A percentile compares a stretch with the other conserved stretches of the same genome.
Conservation (phyloP, 2,329 filamentous ascomycete species). For the Penicillium brevicompactum region DNA sequence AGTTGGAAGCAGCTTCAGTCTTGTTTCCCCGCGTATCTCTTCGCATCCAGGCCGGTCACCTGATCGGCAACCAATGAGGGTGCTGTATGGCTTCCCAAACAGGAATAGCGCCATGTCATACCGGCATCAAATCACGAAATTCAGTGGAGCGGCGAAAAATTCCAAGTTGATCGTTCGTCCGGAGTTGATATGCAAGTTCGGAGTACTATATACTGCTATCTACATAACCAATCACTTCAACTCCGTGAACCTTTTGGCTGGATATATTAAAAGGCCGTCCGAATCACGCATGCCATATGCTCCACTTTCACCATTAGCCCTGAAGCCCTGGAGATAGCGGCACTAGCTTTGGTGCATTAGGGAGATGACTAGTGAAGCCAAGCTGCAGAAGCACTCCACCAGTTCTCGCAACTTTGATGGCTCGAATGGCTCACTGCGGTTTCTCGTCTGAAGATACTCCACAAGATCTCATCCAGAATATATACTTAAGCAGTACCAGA, state of each 20-base stretch:
- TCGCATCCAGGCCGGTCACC: constrained; percentile 13
- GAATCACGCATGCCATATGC: constrained; percentile 43
- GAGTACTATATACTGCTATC: too few relatives aligned
- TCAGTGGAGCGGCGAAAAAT: neutral
- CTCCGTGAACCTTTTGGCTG: constrained; percentile 29
- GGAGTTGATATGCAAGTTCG: neutral
- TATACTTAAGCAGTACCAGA: too few relatives aligned
- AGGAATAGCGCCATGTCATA: neutral
- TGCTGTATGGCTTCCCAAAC: neutral
- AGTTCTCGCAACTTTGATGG: constrained; percentile 37
- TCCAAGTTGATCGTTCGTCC: neutral
- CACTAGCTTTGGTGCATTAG: constrained; percentile 36
- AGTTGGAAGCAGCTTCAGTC: neutral
- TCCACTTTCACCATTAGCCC: constrained; percentile 34
- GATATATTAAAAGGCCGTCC: constrained; percentile 42
- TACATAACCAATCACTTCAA: constrained; percentile 19
- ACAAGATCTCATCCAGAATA: constrained; percentile 35
- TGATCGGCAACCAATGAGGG: constrained; percentile 11
- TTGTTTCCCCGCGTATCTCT: constrained; percentile 17
- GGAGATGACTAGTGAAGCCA: constrained; percentile 45
- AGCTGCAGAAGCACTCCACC: constrained; percentile 36
- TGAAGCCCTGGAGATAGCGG: constrained; percentile 28
- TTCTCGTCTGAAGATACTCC: constrained; percentile 29
- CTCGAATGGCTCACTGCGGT: constrained; percentile 11
- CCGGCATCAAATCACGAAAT: neutral